Evolutionary conservation across 2,329 filamentous ascomycete genomes (phyloP), one percentile per base, ranked within the genome.

Genomic region (Pyricularia pennisetigena): DNA sequence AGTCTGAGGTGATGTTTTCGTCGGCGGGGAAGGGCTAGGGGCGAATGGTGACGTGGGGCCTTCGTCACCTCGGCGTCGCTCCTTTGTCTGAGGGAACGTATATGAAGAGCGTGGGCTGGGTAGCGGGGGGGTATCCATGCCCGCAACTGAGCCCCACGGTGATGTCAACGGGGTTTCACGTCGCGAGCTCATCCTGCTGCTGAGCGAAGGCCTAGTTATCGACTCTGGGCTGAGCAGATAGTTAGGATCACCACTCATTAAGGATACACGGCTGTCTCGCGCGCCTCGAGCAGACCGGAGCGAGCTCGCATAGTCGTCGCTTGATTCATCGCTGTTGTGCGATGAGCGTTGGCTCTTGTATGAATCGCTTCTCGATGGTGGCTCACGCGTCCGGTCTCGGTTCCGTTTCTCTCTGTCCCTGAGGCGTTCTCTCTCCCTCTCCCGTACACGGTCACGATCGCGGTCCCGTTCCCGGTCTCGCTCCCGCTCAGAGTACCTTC

Each of bases 241-340:
- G 9, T 64, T 69, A 7, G 72, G 74, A 54, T 77, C 77, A 3
- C 79, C 78, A 67, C 80, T 79, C 12, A 77, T 69, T 2, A 78
- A 70, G 12, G 77, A 70, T 1, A 79, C 78, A 68, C 76, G 75
- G 7, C 75, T 74, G n/a, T 72, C 69, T 49, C 74, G 75, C 41
- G 73, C 75, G 23, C 72, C 69, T 49, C 74, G 75, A 49, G 73
- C 75, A 67, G 68, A 75, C 65, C 68, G 75, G 12, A 71, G 70
- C 70, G 24, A 71, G 2, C 72, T 73, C 68, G 74, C 78, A 35
- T 76, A 73, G 10, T 82, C 81, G 24, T 81, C 80, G 29, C 77
- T 78, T 2, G 79, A 80, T 41, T 78, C 77, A 23, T 74, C 79
- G 7, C 77, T 77, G n/a, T 78, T 68, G 7, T 64, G 29, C 1